Conservation (phyloP, 768 basidiomycete species). For the Myochromella boudieri region DNA sequence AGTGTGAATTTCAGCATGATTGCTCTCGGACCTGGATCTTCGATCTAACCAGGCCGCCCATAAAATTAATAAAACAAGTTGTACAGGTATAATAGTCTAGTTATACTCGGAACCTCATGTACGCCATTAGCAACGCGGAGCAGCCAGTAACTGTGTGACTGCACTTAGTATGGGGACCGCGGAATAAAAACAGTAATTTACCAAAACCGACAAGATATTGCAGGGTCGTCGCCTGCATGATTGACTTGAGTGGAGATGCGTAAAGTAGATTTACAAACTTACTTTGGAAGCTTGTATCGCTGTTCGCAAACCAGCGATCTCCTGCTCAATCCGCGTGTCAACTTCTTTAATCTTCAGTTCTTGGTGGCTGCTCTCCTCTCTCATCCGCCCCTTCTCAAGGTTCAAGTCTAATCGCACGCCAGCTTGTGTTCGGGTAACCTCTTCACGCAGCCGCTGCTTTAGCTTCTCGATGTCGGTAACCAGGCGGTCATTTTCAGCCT, state of each 20-base stretch:
- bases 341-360: conserved; percentile 98
- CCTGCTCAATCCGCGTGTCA: conserved; percentile 94
- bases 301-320: conserved; percentile 85
- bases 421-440: conserved; percentile 88
- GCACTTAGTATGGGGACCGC: conserved; percentile 1
- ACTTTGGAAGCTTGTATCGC: conserved; percentile 86
- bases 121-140: conserved; percentile 85
- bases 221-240: conserved; percentile 69
- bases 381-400: conserved; percentile 92
- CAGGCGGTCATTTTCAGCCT: conserved; percentile 95
- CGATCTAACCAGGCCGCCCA: too few relatives aligned
- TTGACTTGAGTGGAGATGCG: neutral
- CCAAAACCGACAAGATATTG: conserved; percentile 89
- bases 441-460: conserved; percentile 89
- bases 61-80: neutral
- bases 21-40: too few relatives aligned
- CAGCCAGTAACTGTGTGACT: conserved; percentile 72
- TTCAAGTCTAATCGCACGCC: conserved; percentile 95
- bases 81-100: conserved; percentile 8
- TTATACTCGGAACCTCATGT: conserved; percentile 68
- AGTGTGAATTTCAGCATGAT: conserved; percentile 70
- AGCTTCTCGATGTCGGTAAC: conserved; percentile 90
- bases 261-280: conserved; percentile 13
- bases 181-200: conserved; percentile 33
- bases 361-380: conserved; percentile 89